These are phyloP conservation scores for Tothia fuscella DNA, from an alignment of 2,329 filamentous ascomycete genomes.

Conservation along the genomic window DNA sequence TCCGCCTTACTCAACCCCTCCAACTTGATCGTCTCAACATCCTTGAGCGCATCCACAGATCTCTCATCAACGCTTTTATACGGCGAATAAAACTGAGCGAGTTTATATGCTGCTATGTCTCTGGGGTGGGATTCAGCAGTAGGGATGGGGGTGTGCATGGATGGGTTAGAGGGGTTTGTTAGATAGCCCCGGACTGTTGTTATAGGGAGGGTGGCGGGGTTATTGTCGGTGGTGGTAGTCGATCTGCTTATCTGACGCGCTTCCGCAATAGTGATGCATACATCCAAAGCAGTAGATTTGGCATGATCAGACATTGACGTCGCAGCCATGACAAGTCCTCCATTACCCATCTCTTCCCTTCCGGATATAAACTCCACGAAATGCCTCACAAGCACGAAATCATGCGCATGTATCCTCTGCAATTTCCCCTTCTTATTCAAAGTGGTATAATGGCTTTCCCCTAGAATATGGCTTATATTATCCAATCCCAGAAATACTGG, in stretches of 20 bases:
- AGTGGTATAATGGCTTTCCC: slow-evolving; percentile 60
- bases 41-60: slow-evolving; percentile 35
- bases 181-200: too few relatives aligned
- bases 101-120: background rate
- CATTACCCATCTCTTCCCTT: slow-evolving; percentile 46
- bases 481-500: slow-evolving; percentile 68
- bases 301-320: slow-evolving; percentile 61
- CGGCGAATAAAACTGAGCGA: slow-evolving; percentile 31
- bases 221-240: background rate
- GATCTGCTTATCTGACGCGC: slow-evolving; percentile 25
- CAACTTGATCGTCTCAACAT: slow-evolving; percentile 42
- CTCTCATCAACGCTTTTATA: slow-evolving; percentile 41
- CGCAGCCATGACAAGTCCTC: slow-evolving; percentile 66
- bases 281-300: slow-evolving; percentile 52
- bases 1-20: slow-evolving; percentile 62
- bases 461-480: slow-evolving; percentile 71
- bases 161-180: slow-evolving; percentile 22
- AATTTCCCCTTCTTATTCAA: slow-evolving; percentile 39
- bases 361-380: slow-evolving; percentile 64
- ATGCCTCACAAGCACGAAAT: slow-evolving; percentile 62
- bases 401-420: slow-evolving; percentile 74
- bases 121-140: background rate
- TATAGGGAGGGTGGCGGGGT: background rate
- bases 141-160: slow-evolving; percentile 1
- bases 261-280: slow-evolving; percentile 45